phyloP scores from a whole-genome alignment of 495 filamentous ascomycete species.

The Penicillium canariense region DNA sequence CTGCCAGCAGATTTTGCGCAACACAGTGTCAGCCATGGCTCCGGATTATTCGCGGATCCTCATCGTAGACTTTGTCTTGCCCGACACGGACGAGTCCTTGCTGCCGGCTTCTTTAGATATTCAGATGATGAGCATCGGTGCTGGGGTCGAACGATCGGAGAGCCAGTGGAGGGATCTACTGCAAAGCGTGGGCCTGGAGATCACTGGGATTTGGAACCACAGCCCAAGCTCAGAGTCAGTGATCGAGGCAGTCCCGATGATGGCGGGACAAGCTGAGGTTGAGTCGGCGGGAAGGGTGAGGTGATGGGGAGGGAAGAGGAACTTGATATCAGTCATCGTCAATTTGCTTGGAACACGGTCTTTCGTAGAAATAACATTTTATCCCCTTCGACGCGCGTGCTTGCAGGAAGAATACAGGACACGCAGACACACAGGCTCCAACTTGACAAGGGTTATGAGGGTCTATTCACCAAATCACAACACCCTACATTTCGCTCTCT shows the following conservation, averaged over 20 bases:
- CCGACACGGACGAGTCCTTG: conserved; percentile 32
- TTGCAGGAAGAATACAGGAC: no score
- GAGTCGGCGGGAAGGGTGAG: no score
- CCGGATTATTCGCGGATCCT: conserved; percentile 36
- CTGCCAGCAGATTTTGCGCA: conserved; percentile 35
- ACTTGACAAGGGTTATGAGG: no score
- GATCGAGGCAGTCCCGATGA: conserved; percentile 31
- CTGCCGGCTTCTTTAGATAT: conserved; percentile 41
- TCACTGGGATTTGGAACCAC: conserved; percentile 32
- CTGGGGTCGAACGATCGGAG: conserved; percentile 41
- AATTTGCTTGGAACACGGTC: no score
- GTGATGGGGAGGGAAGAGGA: no score
- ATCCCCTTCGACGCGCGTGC: no score
- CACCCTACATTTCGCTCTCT: no score
- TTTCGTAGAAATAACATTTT: no score
- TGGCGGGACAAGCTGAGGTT: no score
- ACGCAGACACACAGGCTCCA: no score
- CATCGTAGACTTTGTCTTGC: conserved; percentile 41
- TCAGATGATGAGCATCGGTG: conserved; percentile 46
- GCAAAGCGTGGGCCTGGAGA: conserved; percentile 32
- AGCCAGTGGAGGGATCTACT: conserved; percentile 36
- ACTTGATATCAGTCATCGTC: no score
- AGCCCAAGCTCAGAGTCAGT: conserved; percentile 38
- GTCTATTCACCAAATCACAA: no score
- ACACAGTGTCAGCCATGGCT: conserved; percentile 38